phyloP scores from a whole-genome alignment of 1,284 basidiomycete species.

The Peniophora sp. region DNA sequence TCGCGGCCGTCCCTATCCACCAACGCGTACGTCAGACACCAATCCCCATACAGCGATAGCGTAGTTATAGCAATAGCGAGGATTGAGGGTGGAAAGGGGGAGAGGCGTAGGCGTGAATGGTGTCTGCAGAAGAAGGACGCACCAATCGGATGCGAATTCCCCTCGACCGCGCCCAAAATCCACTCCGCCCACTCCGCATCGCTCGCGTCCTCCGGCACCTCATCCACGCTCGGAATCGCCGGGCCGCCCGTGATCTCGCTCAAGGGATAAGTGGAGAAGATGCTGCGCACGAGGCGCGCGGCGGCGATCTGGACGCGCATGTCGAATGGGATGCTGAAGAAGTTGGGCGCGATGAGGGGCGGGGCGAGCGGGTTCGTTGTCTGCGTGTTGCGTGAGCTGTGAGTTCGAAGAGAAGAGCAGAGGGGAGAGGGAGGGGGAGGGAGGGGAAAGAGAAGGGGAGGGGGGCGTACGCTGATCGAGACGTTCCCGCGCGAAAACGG shows the following conservation, averaged over 20 bases:
- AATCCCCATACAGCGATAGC: too few relatives aligned
- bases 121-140: too few relatives aligned
- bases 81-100: too few relatives aligned
- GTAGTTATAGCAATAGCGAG: too few relatives aligned
- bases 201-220: conserved; percentile 34
- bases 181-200: conserved; percentile 36
- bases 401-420: neutral
- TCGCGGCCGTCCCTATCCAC: conserved; percentile 53
- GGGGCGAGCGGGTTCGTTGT: conserved; percentile 36
- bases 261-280: conserved; percentile 33
- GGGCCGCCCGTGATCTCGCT: neutral
- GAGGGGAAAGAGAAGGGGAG: too few relatives aligned
- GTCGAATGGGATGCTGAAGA: conserved; percentile 40
- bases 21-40: too few relatives aligned
- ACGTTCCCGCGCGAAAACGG: conserved; percentile 47
- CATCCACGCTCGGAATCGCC: conserved; percentile 10
- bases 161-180: conserved; percentile 31
- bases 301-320: conserved; percentile 41
- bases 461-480: conserved; percentile 33
- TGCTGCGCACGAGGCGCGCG: conserved; percentile 34
- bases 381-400: conserved; percentile 16
- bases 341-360: conserved; percentile 39
- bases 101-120: too few relatives aligned
- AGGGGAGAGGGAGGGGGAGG: too few relatives aligned
- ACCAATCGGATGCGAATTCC: conserved; percentile 51